Percentiles rank a stretch among this genome's conserved stretches.
Evolutionary conservation across 2,329 filamentous ascomycete genomes (phyloP).

Genomic region (Septoria linicola): DNA sequence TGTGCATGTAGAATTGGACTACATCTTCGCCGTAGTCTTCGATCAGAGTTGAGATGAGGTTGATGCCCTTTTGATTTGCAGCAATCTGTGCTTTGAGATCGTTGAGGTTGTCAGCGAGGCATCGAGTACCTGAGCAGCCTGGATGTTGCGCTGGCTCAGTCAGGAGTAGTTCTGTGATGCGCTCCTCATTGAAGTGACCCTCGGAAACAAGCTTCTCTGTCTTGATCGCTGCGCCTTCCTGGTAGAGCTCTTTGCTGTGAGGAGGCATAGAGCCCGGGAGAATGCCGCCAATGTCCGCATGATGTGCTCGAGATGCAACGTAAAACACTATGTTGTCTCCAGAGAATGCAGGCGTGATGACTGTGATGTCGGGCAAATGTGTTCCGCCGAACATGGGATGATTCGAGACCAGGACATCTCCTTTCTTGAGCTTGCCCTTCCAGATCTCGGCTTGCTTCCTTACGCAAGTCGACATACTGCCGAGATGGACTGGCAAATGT

Average conservation of each 20-base stretch:
- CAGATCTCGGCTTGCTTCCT: constrained; percentile 76
- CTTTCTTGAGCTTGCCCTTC: constrained; percentile 72
- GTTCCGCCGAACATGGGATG: constrained; percentile 83
- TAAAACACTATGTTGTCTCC: constrained; percentile 77
- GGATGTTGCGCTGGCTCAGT: constrained; percentile 71
- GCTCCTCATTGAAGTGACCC: constrained; percentile 74
- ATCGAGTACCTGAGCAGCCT: constrained; percentile 75
- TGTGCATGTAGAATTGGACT: constrained; percentile 80
- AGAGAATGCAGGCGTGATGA: constrained; percentile 75
- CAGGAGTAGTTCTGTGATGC: constrained; percentile 67
- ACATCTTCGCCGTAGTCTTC: constrained; percentile 74
- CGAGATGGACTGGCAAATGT: constrained; percentile 77
- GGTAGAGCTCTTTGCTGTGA: constrained; percentile 60
- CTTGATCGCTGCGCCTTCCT: constrained; percentile 58
- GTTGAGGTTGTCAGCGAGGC: constrained; percentile 78
- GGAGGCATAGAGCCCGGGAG: constrained; percentile 81
- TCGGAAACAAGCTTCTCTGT: constrained; percentile 69
- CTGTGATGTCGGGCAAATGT: constrained; percentile 79
- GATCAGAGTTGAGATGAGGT: constrained; percentile 71
- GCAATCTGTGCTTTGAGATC: constrained; percentile 85
- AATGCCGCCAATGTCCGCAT: constrained; percentile 82
- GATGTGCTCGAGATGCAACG: constrained; percentile 75
- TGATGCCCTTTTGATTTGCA: constrained; percentile 82
- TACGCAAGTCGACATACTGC: constrained; percentile 83
- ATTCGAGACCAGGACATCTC: constrained; percentile 80